These are phyloP conservation scores for Aspergillus fischeri DNA, from an alignment of 2,329 filamentous ascomycete genomes.

Conservation along the genomic window DNA sequence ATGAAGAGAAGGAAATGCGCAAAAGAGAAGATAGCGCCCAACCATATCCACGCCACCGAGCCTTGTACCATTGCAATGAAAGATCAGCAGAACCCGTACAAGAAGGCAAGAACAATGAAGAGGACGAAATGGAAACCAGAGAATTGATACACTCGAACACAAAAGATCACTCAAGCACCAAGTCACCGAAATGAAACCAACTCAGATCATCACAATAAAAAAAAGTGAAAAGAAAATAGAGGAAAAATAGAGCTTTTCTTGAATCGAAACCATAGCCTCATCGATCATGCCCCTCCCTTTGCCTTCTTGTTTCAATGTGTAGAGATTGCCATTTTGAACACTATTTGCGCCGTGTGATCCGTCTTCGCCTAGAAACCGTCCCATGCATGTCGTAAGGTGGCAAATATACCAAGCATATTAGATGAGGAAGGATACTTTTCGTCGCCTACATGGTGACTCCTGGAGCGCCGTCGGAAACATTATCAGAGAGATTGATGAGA, in stretches of 20 bases:
- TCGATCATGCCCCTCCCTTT: slow-evolving; percentile 3
- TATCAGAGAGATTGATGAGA: slow-evolving; percentile 92
- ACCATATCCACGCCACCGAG: slow-evolving; percentile 32
- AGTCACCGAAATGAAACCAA: slow-evolving; percentile 8
- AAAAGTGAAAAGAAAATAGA: slow-evolving; percentile 3
- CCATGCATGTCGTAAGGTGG: slow-evolving; percentile 40
- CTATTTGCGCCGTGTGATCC: slow-evolving; percentile 36
- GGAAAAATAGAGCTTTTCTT: slow-evolving; percentile 3
- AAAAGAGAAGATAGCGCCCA: slow-evolving; percentile 32
- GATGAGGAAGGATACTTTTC: slow-evolving; percentile 25
- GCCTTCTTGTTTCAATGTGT: slow-evolving; percentile 4
- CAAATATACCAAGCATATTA: slow-evolving; percentile 31
- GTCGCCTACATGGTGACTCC: slow-evolving; percentile 38
- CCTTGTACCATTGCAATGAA: slow-evolving; percentile 24
- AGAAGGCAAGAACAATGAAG: slow-evolving; percentile 9
- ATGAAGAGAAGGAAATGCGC: slow-evolving; percentile 26
- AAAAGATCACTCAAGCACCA: slow-evolving; percentile 19
- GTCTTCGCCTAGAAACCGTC: slow-evolving; percentile 38
- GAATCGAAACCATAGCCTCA: slow-evolving; percentile 2
- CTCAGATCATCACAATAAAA: slow-evolving; percentile 8
- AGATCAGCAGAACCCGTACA: slow-evolving; percentile 12
- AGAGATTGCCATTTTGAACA: slow-evolving; percentile 21
- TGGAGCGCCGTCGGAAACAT: slow-evolving; percentile 57
- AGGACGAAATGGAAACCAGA: slow-evolving; percentile 9
- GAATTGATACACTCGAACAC: slow-evolving; percentile 17